phyloP scores from a whole-genome alignment of 208 protist species.

The Jaenimonas drosophilae region DNA sequence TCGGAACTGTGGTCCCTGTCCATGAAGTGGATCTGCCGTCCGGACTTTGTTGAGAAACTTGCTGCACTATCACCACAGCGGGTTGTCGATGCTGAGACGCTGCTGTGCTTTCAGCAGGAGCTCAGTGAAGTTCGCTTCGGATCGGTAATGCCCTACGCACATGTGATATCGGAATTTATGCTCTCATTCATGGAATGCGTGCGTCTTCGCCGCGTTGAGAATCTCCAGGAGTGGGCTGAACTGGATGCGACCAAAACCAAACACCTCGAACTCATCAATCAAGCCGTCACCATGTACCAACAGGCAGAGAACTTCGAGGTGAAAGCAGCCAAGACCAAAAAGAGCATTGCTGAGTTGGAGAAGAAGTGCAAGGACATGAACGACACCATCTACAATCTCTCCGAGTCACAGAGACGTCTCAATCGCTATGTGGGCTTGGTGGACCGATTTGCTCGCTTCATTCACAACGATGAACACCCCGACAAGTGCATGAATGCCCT shows the following conservation, averaged over 20 bases:
- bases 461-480: slow-evolving; percentile 7
- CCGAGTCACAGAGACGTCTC: slow-evolving; percentile 26
- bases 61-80: slow-evolving; percentile 20
- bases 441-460: slow-evolving; percentile 58
- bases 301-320: not conserved
- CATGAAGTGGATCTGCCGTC: slow-evolving; percentile 22
- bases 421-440: slow-evolving; percentile 40
- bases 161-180: slow-evolving; percentile 39
- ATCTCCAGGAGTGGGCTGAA: too few relatives aligned
- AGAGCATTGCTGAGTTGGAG: slow-evolving; percentile 5
- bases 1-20: slow-evolving; percentile 41
- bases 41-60: slow-evolving; percentile 31
- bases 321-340: not conserved
- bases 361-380: slow-evolving; percentile 13
- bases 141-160: slow-evolving; percentile 27
- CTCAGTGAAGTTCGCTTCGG: slow-evolving; percentile 39
- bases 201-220: slow-evolving; percentile 8
- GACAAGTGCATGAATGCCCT: slow-evolving; percentile 11
- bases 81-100: slow-evolving; percentile 23
- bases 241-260: not conserved
- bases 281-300: too few relatives aligned
- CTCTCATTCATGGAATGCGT: slow-evolving; percentile 29
- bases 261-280: not conserved
- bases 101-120: slow-evolving; percentile 15
- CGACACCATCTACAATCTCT: slow-evolving; percentile 3